A percentile compares a stretch with the other conserved stretches of the same genome.
These are phyloP conservation scores for Rhypophila decipiens DNA, from an alignment of 495 filamentous ascomycete species.

Conservation along the genomic window DNA sequence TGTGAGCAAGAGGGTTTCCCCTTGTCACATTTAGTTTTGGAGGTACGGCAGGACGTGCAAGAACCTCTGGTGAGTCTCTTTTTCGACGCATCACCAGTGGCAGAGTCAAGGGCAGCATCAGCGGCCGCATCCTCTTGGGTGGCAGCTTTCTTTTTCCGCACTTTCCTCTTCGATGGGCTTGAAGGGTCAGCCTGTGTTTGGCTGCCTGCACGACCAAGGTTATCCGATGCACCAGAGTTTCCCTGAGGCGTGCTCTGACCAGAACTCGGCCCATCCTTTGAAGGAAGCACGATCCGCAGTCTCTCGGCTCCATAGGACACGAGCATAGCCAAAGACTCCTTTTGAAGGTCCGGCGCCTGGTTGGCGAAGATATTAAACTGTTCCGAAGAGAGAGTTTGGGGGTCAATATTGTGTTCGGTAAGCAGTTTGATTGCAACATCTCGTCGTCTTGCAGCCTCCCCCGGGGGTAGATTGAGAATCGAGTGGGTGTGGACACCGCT, in stretches of 20 bases:
- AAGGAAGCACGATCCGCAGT: slow-evolving; percentile 41
- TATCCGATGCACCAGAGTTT: too few relatives aligned
- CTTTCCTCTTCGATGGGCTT: slow-evolving; percentile 12
- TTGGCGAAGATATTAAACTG: slow-evolving; percentile 47
- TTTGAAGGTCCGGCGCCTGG: slow-evolving; percentile 39
- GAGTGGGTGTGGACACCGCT: slow-evolving; percentile 9
- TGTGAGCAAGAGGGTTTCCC: slow-evolving; percentile 31
- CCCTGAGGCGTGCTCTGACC: slow-evolving; percentile 20
- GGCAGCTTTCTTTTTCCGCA: slow-evolving; percentile 18
- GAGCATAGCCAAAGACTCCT: slow-evolving; percentile 40
- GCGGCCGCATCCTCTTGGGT: slow-evolving; percentile 3
- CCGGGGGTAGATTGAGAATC: slow-evolving; percentile 35
- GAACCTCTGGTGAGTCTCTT: slow-evolving; percentile 25
- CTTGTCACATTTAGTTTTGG: slow-evolving; percentile 32
- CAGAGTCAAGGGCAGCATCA: slow-evolving; percentile 7
- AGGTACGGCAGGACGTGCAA: slow-evolving; percentile 31
- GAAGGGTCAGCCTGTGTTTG: not conserved
- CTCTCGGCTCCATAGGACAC: slow-evolving; percentile 37
- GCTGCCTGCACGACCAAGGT: too few relatives aligned
- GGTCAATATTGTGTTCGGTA: slow-evolving; percentile 26
- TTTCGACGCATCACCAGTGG: too few relatives aligned
- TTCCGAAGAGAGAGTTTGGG: slow-evolving; percentile 35
- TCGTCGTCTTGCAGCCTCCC: slow-evolving; percentile 33
- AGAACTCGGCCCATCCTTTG: slow-evolving; percentile 19
- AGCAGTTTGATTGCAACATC: slow-evolving; percentile 37